These are phyloP conservation scores for Huntiella moniliformis DNA, from an alignment of 2,329 filamentous ascomycete genomes.

Conservation along the genomic window DNA sequence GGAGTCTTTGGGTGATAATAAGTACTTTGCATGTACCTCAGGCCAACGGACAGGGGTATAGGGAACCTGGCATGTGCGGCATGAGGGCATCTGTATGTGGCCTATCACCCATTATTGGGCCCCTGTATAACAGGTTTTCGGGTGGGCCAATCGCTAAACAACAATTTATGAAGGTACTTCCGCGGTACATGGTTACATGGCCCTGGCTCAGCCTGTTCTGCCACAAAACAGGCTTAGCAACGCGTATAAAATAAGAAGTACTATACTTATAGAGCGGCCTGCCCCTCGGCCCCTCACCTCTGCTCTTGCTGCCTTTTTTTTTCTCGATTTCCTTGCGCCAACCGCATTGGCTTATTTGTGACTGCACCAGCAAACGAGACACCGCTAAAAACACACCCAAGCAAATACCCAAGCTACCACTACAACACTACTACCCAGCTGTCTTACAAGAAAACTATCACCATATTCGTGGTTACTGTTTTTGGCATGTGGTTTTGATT, in stretches of 20 bases:
- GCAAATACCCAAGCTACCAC: not conserved
- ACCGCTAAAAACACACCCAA: conserved; percentile 1
- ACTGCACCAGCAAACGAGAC: conserved; percentile 1
- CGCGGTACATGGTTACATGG: conserved; percentile 5
- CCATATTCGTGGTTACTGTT: not conserved
- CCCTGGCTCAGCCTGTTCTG: not conserved
- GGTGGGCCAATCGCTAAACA: not conserved
- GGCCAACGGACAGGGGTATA: conserved; percentile 5
- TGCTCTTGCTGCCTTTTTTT: conserved; percentile 11
- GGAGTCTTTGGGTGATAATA: not conserved
- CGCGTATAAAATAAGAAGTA: conserved; percentile 29
- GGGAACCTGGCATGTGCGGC: not conserved
- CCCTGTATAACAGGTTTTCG: conserved; percentile 1
- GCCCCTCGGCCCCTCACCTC: conserved; percentile 20
- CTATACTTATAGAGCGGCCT: conserved; percentile 26
- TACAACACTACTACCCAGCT: conserved; percentile 2
- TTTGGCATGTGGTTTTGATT: conserved; percentile 1
- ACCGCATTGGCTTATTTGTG: conserved; percentile 3
- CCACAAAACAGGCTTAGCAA: conserved; percentile 6
- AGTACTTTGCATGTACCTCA: conserved; percentile 12
- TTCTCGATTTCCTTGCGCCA: conserved; percentile 5
- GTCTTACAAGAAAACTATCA: not conserved
- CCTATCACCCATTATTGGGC: not conserved
- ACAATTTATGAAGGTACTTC: conserved; percentile 6
- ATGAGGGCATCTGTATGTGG: not conserved